Conservation (phyloP, 2,329 filamentous ascomycete species). For the Paraconiothyrium brasiliense region DNA sequence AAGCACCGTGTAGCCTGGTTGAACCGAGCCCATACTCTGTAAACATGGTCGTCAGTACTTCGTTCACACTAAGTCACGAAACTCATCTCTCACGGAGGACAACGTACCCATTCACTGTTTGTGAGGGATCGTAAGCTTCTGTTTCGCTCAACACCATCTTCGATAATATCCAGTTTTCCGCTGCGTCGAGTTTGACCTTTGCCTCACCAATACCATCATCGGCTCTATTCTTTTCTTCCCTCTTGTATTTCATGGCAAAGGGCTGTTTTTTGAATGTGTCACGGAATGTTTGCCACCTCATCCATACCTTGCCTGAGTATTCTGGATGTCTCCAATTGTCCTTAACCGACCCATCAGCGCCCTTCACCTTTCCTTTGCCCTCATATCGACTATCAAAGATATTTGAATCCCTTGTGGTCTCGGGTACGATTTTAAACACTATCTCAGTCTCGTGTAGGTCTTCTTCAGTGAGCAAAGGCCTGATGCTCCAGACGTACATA, state of each 20-base stretch:
- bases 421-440: constrained; percentile 64
- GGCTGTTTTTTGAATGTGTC: background rate
- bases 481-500: constrained; percentile 75
- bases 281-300: constrained; percentile 57
- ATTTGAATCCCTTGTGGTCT: constrained; percentile 38
- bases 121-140: constrained; percentile 64
- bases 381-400: constrained; percentile 64
- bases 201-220: constrained; percentile 21
- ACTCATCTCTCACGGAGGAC: background rate
- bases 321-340: constrained; percentile 6
- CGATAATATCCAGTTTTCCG: constrained; percentile 64
- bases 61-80: too few relatives aligned
- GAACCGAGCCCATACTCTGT: constrained; percentile 67
- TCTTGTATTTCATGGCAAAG: background rate
- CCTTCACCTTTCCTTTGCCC: constrained; percentile 19
- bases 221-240: background rate
- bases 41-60: constrained; percentile 4
- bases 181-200: constrained; percentile 25
- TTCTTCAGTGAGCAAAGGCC: constrained; percentile 54
- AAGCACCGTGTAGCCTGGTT: constrained; percentile 75
- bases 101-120: constrained; percentile 63
- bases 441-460: constrained; percentile 67
- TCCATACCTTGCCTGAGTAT: constrained; percentile 43
- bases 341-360: constrained; percentile 15
- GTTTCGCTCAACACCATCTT: constrained; percentile 71